Evolutionary conservation across 495 filamentous ascomycete species (phyloP).

Genomic region (Letharia lupina): DNA sequence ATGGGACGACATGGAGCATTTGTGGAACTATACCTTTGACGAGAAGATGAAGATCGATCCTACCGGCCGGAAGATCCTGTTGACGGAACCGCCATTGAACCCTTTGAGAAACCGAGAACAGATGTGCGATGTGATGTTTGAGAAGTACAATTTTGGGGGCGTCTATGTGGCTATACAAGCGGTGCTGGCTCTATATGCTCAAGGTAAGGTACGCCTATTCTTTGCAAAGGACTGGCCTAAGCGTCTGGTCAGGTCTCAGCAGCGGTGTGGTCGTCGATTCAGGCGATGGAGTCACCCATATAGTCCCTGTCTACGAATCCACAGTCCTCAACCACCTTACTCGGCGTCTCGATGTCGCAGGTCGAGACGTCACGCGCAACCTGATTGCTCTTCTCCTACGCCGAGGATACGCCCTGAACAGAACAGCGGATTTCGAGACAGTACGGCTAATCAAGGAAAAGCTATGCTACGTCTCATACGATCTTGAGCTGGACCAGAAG

Average conservation of each 20-base stretch:
- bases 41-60: conserved; percentile 94
- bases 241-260: conserved; percentile 56
- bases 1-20: conserved; percentile 99
- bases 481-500: conserved; percentile 89
- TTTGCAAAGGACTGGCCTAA: background rate
- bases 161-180: conserved; percentile 99
- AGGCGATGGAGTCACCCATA: conserved; percentile 95
- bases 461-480: conserved; percentile 98
- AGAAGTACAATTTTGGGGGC: conserved; percentile 89
- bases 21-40: conserved; percentile 98
- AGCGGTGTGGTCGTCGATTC: conserved; percentile 97
- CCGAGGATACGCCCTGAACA: conserved; percentile 92
- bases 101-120: conserved; percentile 89
- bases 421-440: conserved; percentile 98
- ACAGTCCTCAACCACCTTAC: conserved; percentile 97
- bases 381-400: conserved; percentile 92
- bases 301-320: conserved; percentile 96
- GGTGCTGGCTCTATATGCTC: conserved; percentile 92
- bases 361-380: conserved; percentile 93
- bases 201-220: conserved; percentile 49
- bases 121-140: conserved; percentile 99
- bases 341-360: conserved; percentile 84
- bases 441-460: conserved; percentile 99
- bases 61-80: conserved; percentile 88
- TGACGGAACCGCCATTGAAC: conserved; percentile 98